Percentiles rank a stretch among this genome's conserved stretches.
Evolutionary conservation across 139 green algal genomes (phyloP).

Genomic region (Parachlorella kessleri): DNA sequence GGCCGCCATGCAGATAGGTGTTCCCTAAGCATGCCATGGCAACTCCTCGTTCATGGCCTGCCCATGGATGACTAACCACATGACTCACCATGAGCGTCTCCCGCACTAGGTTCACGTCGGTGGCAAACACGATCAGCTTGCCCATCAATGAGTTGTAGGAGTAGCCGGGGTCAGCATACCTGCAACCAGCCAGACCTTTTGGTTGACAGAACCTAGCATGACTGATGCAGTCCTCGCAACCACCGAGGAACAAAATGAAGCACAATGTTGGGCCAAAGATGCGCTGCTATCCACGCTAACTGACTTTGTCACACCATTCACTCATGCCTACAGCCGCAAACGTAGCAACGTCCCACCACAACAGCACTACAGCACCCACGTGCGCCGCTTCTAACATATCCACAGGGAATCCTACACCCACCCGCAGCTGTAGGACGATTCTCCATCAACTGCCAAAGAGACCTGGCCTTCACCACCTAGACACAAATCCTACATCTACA

Average conservation of each 20-base stretch:
- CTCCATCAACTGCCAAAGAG: no score
- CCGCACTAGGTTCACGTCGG: constrained; percentile 69
- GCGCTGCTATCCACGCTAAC: no score
- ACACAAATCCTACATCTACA: no score
- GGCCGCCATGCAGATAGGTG: no score
- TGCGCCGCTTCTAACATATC: no score
- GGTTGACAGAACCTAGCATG: background rate
- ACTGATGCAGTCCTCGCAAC: background rate
- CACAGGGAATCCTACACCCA: no score
- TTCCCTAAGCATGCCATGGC: no score
- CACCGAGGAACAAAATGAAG: background rate
- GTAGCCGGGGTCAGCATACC: constrained; percentile 48
- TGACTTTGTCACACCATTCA: background rate
- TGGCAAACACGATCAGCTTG: constrained; percentile 82
- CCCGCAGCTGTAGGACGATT: no score
- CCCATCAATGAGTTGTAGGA: constrained; percentile 78
- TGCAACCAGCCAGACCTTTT: background rate
- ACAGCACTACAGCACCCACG: no score
- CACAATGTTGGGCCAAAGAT: background rate
- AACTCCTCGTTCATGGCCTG: no score
- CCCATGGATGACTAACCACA: no score
- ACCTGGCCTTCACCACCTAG: no score
- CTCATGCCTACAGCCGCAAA: background rate
- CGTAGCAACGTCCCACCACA: background rate
- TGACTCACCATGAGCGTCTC: constrained; percentile 72